phyloP scores from a whole-genome alignment of 2,329 filamentous ascomycete species.

The Moelleriella libera region DNA sequence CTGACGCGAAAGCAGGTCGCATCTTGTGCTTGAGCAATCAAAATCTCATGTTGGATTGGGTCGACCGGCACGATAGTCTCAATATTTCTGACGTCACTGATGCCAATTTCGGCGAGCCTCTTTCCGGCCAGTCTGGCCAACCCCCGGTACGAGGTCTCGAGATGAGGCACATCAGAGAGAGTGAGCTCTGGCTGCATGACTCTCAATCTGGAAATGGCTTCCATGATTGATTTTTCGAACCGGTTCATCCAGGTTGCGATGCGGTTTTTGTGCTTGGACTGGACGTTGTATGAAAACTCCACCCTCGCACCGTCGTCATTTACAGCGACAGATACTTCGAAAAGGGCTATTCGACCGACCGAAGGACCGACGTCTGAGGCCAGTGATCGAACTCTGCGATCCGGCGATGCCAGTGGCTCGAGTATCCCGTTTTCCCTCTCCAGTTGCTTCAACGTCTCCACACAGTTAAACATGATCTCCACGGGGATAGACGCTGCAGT shows the following conservation, averaged over 20 bases:
- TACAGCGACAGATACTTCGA: constrained; percentile 34
- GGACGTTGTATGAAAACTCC: constrained; percentile 28
- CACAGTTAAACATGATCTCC: constrained; percentile 45
- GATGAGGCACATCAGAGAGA: constrained; percentile 31
- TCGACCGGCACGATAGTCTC: constrained; percentile 35
- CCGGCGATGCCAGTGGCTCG: constrained; percentile 27
- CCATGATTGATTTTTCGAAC: constrained; percentile 31
- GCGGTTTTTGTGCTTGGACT: constrained; percentile 24
- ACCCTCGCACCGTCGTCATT: constrained; percentile 27
- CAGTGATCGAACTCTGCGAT: constrained; percentile 19
- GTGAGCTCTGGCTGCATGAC: constrained; percentile 32
- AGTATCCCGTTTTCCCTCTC: constrained; percentile 34
- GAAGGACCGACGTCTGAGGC: constrained; percentile 28
- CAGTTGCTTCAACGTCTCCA: constrained; percentile 33
- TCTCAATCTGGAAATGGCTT: constrained; percentile 26
- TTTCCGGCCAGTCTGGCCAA: constrained; percentile 28
- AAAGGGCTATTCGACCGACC: constrained; percentile 34
- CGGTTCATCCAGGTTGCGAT: constrained; percentile 31
- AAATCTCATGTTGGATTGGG: constrained; percentile 32
- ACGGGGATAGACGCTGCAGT: constrained; percentile 29
- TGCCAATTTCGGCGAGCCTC: constrained; percentile 23
- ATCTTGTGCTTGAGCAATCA: constrained; percentile 28
- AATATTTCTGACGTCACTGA: constrained; percentile 28
- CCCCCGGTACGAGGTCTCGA: constrained; percentile 31
- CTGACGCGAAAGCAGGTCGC: constrained; percentile 28